A percentile compares a stretch with the other conserved stretches of the same genome.
phyloP scores from a whole-genome alignment of 768 basidiomycete genomes.

The Tricholoma terreum region DNA sequence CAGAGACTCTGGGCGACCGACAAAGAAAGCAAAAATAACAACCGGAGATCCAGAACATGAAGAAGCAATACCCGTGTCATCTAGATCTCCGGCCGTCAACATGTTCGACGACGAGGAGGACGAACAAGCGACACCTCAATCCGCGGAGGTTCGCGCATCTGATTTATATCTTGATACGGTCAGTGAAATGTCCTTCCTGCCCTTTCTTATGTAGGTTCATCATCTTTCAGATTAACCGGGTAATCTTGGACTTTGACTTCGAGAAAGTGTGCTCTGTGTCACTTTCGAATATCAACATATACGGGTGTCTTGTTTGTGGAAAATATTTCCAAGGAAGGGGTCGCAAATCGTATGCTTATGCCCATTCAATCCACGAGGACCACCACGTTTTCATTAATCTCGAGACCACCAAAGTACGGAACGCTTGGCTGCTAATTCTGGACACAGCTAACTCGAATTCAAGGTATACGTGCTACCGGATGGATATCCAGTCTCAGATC shows the following conservation, averaged over 20 bases:
- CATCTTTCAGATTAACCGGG: slow-evolving; percentile 75
- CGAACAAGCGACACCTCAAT: slow-evolving; percentile 26
- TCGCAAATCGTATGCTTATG: slow-evolving; percentile 89
- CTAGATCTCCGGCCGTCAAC: slow-evolving; percentile 1
- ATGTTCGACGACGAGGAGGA: slow-evolving; percentile 24
- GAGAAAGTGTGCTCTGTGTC: slow-evolving; percentile 99
- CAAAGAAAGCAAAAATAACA: slow-evolving; percentile 30
- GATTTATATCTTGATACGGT: slow-evolving; percentile 96
- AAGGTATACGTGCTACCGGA: slow-evolving; percentile 98
- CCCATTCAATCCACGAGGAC: slow-evolving; percentile 96
- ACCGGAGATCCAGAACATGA: not conserved
- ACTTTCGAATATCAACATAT: slow-evolving; percentile 93
- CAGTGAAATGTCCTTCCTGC: slow-evolving; percentile 26
- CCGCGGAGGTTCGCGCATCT: slow-evolving; percentile 48
- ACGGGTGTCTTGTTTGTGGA: slow-evolving; percentile 95
- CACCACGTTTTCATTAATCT: slow-evolving; percentile 99
- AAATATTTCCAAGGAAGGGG: slow-evolving; percentile 99
- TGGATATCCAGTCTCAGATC: slow-evolving; percentile 94
- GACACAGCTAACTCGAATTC: slow-evolving; percentile 12
- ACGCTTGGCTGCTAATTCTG: slow-evolving; percentile 5
- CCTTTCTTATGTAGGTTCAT: slow-evolving; percentile 9
- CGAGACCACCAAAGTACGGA: slow-evolving; percentile 80
- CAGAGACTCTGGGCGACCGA: slow-evolving; percentile 28
- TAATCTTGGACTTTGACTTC: slow-evolving; percentile 94
- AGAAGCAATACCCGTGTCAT: not conserved